Conservation (phyloP, 495 filamentous ascomycete species). For the Haplographium delicatum region DNA sequence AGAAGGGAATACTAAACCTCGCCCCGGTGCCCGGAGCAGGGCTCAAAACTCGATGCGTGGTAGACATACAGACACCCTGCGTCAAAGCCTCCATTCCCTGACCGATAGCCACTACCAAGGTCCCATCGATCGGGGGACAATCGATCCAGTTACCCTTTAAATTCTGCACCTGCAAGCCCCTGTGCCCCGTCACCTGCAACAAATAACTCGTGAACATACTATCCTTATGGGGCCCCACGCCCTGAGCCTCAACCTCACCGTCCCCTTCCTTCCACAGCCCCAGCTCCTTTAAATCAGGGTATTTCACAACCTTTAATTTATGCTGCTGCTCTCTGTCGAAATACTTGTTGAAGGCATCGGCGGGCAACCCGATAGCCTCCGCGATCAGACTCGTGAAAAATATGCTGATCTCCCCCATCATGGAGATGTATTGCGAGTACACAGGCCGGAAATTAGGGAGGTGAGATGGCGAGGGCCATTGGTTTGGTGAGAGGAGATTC, state of each 20-base stretch:
- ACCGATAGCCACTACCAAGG: slow-evolving; percentile 86
- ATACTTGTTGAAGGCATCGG: slow-evolving; percentile 72
- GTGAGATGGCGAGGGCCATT: slow-evolving; percentile 70
- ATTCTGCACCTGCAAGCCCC: slow-evolving; percentile 86
- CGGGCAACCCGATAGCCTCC: slow-evolving; percentile 73
- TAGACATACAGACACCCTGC: slow-evolving; percentile 77
- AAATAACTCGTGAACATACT: slow-evolving; percentile 83
- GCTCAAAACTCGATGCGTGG: slow-evolving; percentile 76
- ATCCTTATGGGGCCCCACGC: slow-evolving; percentile 93
- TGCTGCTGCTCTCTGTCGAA: slow-evolving; percentile 80
- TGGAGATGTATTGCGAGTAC: slow-evolving; percentile 68
- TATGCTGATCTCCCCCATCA: slow-evolving; percentile 65
- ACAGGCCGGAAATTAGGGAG: slow-evolving; percentile 69
- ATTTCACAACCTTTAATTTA: slow-evolving; percentile 91
- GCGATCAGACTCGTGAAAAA: slow-evolving; percentile 80
- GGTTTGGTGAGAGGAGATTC: slow-evolving; percentile 79
- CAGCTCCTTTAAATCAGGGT: slow-evolving; percentile 56
- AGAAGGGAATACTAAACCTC: slow-evolving; percentile 83
- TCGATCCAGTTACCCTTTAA: slow-evolving; percentile 77
- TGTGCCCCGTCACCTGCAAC: slow-evolving; percentile 75
- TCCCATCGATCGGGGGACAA: slow-evolving; percentile 55
- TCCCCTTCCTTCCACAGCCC: slow-evolving; percentile 38
- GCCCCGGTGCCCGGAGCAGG: slow-evolving; percentile 62
- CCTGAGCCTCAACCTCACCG: slow-evolving; percentile 46
- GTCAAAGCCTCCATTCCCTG: slow-evolving; percentile 91